A percentile compares a stretch with the other conserved stretches of the same genome.
Conservation (phyloP, 345 rosid genomes). For the Stellera chamaejasme region DNA sequence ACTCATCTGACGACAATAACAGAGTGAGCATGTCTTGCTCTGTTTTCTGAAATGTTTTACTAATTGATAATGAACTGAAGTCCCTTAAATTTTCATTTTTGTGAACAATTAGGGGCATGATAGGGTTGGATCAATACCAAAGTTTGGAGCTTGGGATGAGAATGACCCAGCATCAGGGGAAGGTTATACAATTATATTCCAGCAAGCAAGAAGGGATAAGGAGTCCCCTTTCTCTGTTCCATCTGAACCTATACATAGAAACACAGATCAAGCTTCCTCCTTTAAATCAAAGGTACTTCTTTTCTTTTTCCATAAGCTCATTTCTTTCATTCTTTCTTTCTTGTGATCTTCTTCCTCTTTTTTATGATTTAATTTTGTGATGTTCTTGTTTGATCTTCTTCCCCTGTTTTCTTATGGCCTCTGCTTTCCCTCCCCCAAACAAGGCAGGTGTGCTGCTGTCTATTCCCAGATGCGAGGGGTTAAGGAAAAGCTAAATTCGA, state of each 20-base stretch:
- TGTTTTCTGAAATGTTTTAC: background rate
- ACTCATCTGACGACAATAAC: conserved; percentile 8
- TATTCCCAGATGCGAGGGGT: conserved; percentile 7
- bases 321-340: too few relatives aligned
- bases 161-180: conserved; percentile 40
- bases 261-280: too few relatives aligned
- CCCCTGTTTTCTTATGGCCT: too few relatives aligned
- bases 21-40: conserved; percentile 4
- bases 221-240: too few relatives aligned
- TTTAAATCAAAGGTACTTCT: too few relatives aligned
- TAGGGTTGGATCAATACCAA: conserved; percentile 33
- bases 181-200: conserved; percentile 35
- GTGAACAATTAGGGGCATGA: conserved; percentile 21
- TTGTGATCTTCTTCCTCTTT: too few relatives aligned
- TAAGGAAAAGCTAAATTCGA: background rate
- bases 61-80: background rate
- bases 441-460: conserved; percentile 30
- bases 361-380: too few relatives aligned
- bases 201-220: conserved; percentile 44
- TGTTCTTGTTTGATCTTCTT: too few relatives aligned
- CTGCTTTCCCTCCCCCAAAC: background rate
- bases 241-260: too few relatives aligned
- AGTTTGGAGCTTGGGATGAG: conserved; percentile 61
- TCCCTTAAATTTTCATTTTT: background rate
- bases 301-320: too few relatives aligned